Base-by-base conservation (phyloP, 2,329 filamentous ascomycete species). In the Tolypocladium guangdongense region DNA sequence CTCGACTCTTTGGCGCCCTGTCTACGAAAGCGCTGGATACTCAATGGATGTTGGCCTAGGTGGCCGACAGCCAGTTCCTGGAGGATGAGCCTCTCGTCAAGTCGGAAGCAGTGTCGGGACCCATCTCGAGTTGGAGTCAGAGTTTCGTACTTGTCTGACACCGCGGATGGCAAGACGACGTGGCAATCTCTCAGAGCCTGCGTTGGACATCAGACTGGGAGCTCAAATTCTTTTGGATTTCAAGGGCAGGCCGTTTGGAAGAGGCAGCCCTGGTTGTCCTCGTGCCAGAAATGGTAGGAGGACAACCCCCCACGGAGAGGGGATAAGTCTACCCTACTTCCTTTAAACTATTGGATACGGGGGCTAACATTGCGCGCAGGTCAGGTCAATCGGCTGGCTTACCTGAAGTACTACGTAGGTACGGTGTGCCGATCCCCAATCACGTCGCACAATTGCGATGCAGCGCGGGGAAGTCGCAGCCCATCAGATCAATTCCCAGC, bases 41-140 rank as follows among this genome's bases (percentile, higher is more conserved):
- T 45, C 32, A 18, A 11, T 33, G 8, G n/a, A 11, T 24, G 12
- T 27, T 20, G 38, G 20, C 27, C 27, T 6, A 18, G 43, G 37
- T 50, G 52, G 24, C 11, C 20, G 22, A 30, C n/a, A 4, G 30
- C 32, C 16, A 12, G 18, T 51, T 52, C n/a, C 39, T 35, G 12
- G 20, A 12, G 16, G 39, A 37, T 27, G 41, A 5, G 18, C 14
- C 8, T 41, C 14, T 27, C 27, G 12, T 52, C 37, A 57, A 55
- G 54, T 49, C 53, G 47, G 47, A 49, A 50, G 66, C 67, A 63
- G 66, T 63, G 62, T 71, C 72, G 78, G 89, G 88, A 90, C 88
- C 87, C 90, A 89, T 90, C 87, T 82, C 68, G 85, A 81, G 87
- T 90, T 90, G 87, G 87, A 76, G 85, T 95, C 89, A 95, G 90